Evolutionary conservation across 495 filamentous ascomycete genomes (phyloP).

Genomic region (Cetradonia linearis): DNA sequence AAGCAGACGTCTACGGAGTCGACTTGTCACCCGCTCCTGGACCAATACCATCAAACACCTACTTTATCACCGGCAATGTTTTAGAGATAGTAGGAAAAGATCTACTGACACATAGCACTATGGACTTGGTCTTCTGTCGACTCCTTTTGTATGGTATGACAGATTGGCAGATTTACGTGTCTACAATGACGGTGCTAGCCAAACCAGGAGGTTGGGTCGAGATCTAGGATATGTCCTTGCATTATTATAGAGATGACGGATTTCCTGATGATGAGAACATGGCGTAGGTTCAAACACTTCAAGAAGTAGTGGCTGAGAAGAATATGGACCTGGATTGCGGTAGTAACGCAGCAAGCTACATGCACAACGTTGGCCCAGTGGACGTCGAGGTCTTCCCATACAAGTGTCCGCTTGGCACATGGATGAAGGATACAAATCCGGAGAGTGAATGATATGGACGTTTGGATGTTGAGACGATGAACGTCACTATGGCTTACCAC

Average conservation of each 20-base stretch:
- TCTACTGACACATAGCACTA: neutral
- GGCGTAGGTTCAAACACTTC: neutral
- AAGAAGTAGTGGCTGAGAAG: neutral
- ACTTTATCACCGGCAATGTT: neutral
- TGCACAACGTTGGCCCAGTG: neutral
- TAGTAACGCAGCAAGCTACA: neutral
- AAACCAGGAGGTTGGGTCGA: constrained; percentile 2
- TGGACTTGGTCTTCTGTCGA: neutral
- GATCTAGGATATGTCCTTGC: neutral
- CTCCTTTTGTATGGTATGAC: constrained; percentile 4
- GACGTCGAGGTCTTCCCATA: neutral
- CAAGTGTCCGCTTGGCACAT: neutral
- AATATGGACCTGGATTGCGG: constrained; percentile 1
- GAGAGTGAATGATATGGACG: neutral
- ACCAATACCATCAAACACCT: neutral
- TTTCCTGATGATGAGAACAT: neutral
- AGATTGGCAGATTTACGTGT: neutral
- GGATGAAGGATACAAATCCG: neutral
- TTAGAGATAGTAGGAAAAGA: neutral
- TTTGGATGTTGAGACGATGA: neutral
- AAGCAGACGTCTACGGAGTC: neutral
- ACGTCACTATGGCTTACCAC: neutral
- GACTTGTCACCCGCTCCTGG: constrained; percentile 1
- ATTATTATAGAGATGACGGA: neutral
- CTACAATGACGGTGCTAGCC: neutral